A percentile compares a stretch with the other conserved stretches of the same genome.
Conservation (phyloP, 1,284 basidiomycete species). For the Ganoderma multipileum region DNA sequence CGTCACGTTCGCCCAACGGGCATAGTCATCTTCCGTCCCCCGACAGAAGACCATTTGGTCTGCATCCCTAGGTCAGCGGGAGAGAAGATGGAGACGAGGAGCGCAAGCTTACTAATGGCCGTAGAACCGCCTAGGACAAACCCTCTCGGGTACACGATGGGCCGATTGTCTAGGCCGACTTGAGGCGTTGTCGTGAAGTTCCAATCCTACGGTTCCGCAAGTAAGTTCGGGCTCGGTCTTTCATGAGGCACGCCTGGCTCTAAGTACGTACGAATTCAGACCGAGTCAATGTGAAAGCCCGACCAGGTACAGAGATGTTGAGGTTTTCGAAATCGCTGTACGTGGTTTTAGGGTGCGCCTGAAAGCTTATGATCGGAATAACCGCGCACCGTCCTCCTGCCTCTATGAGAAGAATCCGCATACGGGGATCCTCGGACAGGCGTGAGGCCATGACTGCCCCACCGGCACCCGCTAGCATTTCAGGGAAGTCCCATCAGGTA, state of each 20-base stretch:
- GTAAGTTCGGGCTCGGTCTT: too few species aligned
- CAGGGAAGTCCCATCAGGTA: background rate
- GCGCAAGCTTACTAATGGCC: constrained; percentile 28
- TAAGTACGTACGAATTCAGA: constrained; percentile 6
- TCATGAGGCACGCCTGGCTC: too few species aligned
- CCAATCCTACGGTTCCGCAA: constrained; percentile 11
- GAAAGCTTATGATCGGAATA: background rate
- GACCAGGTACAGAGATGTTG: background rate
- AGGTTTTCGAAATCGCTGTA: constrained; percentile 8
- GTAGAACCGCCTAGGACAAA: constrained; percentile 35
- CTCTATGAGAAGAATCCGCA: constrained; percentile 36
- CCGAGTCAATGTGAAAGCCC: background rate
- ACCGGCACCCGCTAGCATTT: constrained; percentile 21
- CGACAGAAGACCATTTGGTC: constrained; percentile 50
- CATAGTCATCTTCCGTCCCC: constrained; percentile 45
- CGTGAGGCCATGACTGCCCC: constrained; percentile 37
- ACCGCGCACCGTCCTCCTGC: constrained; percentile 27
- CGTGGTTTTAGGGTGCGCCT: background rate
- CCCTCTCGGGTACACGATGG: constrained; percentile 32
- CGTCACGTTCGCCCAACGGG: constrained; percentile 38
- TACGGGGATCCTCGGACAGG: constrained; percentile 31
- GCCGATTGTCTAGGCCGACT: constrained; percentile 37
- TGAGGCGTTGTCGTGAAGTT: constrained; percentile 34
- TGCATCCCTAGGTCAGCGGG: constrained; percentile 33
- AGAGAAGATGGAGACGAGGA: constrained; percentile 6